Evolutionary conservation across 1,284 basidiomycete species (phyloP), one percentile per base, ranked within the genome.

Genomic region (Sporisorium reilianum): DNA sequence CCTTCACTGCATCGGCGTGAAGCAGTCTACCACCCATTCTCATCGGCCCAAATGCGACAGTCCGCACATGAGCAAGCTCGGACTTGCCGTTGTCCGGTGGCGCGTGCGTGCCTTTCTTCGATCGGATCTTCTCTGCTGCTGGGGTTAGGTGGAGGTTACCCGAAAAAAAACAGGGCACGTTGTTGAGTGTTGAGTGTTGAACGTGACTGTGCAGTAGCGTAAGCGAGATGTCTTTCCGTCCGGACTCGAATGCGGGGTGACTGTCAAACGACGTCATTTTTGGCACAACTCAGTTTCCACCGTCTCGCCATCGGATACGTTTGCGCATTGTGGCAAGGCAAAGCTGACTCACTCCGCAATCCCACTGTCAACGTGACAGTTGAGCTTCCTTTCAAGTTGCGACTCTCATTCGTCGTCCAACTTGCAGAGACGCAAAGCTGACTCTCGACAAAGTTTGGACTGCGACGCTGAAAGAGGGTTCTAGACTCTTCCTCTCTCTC

Each of bases 231-330:
- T 38, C 16, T 12, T 40, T 32, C 16, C 28, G 23, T 34, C 36
- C 49, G 52, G 16, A 38, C 16, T 46, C 26, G 32, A 32, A 51
- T 62, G 64, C 46, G 66, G 61, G 61, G 60, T 69, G 59, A 63
- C 66, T 69, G 61, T 69, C 66, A 56, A 58, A 53, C 66, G 61
- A 69, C 66, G 66, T 69, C 66, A 69, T 69, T 30, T 22, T 55
- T 30, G 9, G 26, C 45, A 5, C 28, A 18, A 18, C 4, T 26
- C 28, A 28, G 28, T 28, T 46, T 34, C 5, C 18, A 28, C 26
- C 26, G n/a, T 49, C 30, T 50, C 60, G 42, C 22, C 60, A 56
- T 44, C 48, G 60, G 30, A 38, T 11, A 8, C 9, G 9, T 12
- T 11, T 12, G 9, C 7, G 32, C 9, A 12, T 34, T 38, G 38